Evolutionary conservation across 148 eudicot species (phyloP).

Genomic region (Rhododendron henanense): DNA sequence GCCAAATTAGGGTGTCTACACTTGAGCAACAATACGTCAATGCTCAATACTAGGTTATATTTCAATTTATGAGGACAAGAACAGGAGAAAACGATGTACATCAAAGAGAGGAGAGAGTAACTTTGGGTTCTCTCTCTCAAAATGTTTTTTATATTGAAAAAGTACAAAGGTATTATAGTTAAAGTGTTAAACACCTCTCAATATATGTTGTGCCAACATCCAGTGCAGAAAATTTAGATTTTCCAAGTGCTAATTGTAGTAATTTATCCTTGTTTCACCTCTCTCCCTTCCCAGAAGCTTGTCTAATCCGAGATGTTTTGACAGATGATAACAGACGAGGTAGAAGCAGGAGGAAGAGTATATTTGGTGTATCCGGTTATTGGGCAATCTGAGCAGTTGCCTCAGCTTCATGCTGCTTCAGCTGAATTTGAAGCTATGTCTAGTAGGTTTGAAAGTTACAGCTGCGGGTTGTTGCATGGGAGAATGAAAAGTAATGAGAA

Average conservation of each 20-base stretch:
- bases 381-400: conserved; percentile 78
- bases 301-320: neutral
- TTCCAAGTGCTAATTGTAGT: neutral
- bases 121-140: neutral
- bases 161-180: neutral
- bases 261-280: neutral
- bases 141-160: neutral
- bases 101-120: neutral
- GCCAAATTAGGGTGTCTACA: neutral
- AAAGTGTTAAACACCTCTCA: neutral
- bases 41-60: neutral
- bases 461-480: conserved; percentile 85
- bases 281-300: neutral
- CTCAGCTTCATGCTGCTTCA: conserved; percentile 89
- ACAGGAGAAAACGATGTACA: neutral
- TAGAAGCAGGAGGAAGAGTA: conserved; percentile 73
- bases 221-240: neutral
- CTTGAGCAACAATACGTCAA: neutral
- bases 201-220: neutral
- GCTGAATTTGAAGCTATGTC: conserved; percentile 69
- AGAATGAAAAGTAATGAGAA: conserved; percentile 82
- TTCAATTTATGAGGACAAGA: neutral
- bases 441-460: conserved; percentile 46
- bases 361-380: conserved; percentile 84
- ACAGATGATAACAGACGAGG: conserved; percentile 78